Evolutionary conservation across 495 filamentous ascomycete species (phyloP), one percentile per base, ranked within the genome.

Genomic region (Penicillium subrubescens): DNA sequence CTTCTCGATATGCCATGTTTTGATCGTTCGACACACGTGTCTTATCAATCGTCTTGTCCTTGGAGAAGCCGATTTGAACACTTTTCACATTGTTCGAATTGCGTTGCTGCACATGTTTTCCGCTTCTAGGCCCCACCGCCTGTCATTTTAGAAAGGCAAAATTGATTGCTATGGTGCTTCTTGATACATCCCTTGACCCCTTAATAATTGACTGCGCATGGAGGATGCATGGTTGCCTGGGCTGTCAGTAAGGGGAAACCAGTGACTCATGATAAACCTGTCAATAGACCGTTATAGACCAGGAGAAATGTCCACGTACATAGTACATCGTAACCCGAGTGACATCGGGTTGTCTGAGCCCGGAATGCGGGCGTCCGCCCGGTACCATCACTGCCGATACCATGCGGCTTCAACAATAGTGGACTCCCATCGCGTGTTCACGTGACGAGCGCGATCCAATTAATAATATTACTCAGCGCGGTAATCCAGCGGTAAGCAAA

Each of bases 321-420:
- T 15, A 41, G 15, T 41, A 15, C 11, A 23, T 21, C 44, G 53
- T 56, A 56, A 14, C 19, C 33, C 53, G 53, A 56, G 33, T 23
- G 55, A 58, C 21, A 60, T 52, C 19, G n/a, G 46, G 33, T 70
- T 60, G 64, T 62, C 63, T 67, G 68, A 71, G 68, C 55, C 48
- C 68, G 70, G 70, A 68, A 73, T 68, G 51, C 8, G 35, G 50
- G 46, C 37, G 48, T 60, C 65, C 70, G 57, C 51, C 37, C 61
- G 67, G 62, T 39, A n/a, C 23, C 31, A 27, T 15, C n/a, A n/a
- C 19, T 33, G 43, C 66, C 66, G 66, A 61, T 60, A 43, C 46
- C 66, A 64, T 60, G 57, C 59, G 55, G 27, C 54, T 44, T 46
- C 25, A 33, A 33, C 21, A 5, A 3, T 2, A 25, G 46, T 57